Conservation (phyloP, 768 basidiomycete species). For the Hemileccinum impolitum region DNA sequence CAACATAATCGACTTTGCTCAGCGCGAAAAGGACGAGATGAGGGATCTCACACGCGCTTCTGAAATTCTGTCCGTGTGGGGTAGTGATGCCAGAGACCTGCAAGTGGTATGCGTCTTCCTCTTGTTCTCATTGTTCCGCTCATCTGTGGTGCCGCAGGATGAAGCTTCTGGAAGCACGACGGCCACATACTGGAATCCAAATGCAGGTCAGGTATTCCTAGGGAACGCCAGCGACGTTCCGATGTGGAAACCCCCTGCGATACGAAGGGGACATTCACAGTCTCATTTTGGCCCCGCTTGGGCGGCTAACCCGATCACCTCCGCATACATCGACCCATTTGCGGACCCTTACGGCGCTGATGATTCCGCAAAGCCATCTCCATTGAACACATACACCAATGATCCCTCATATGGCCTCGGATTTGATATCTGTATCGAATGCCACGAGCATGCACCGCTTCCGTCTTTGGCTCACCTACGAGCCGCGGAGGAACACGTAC, state of each 20-base stretch:
- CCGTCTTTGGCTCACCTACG: slow-evolving; percentile 63
- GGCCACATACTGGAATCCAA: slow-evolving; percentile 49
- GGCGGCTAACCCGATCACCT: neutral
- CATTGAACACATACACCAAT: slow-evolving; percentile 37
- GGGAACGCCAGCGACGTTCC: slow-evolving; percentile 86
- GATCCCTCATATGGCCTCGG: slow-evolving; percentile 55
- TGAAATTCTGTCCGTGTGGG: slow-evolving; percentile 60
- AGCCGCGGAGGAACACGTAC: slow-evolving; percentile 73
- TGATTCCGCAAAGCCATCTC: slow-evolving; percentile 24
- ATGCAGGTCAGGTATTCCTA: slow-evolving; percentile 67
- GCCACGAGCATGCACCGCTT: slow-evolving; percentile 76
- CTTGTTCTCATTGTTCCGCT: neutral
- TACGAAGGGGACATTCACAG: slow-evolving; percentile 7
- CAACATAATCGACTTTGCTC: slow-evolving; percentile 78
- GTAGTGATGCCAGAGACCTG: slow-evolving; percentile 6
- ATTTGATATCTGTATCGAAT: slow-evolving; percentile 86
- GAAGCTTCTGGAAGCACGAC: slow-evolving; percentile 32
- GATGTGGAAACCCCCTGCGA: slow-evolving; percentile 28
- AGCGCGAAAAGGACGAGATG: slow-evolving; percentile 88
- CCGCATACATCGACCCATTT: slow-evolving; percentile 16
- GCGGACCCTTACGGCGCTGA: slow-evolving; percentile 11
- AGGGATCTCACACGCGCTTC: slow-evolving; percentile 78
- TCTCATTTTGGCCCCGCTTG: neutral
- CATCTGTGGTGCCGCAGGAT: slow-evolving; percentile 15
- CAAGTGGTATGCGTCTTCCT: slow-evolving; percentile 8